Percentiles rank a stretch among this genome's conserved stretches.
These are phyloP conservation scores for Anthostomella pinea DNA, from an alignment of 2,329 filamentous ascomycete species.

Conservation along the genomic window DNA sequence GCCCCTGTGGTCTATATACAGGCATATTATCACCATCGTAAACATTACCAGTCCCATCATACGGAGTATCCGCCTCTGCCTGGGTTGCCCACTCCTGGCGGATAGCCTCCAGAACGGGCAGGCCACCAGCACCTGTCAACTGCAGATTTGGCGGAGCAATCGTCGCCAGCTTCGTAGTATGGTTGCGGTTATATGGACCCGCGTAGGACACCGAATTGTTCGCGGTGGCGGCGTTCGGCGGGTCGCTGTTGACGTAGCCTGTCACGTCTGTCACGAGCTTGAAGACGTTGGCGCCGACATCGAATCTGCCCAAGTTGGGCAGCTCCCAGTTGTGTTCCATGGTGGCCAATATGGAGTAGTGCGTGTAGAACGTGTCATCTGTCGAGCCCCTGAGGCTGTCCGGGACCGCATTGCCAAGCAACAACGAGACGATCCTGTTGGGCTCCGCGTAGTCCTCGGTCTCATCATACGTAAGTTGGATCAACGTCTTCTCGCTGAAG, in stretches of 20 bases:
- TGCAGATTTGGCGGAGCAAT: conserved; percentile 42
- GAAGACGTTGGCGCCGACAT: conserved; percentile 51
- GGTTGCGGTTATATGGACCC: conserved; percentile 37
- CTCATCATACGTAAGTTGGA: conserved; percentile 79
- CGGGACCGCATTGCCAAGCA: conserved; percentile 71
- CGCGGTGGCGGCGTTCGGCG: conserved; percentile 32
- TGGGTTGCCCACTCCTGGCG: conserved; percentile 30
- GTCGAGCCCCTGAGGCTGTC: conserved; percentile 60
- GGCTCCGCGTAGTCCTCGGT: conserved; percentile 63
- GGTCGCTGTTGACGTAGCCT: conserved; percentile 46
- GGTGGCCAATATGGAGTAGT: conserved; percentile 49
- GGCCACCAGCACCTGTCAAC: conserved; percentile 41
- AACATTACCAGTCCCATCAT: conserved; percentile 43
- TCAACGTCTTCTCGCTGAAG: conserved; percentile 71
- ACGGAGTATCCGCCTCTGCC: conserved; percentile 36
- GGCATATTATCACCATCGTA: conserved; percentile 42
- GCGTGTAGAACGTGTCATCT: conserved; percentile 68
- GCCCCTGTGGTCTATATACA: conserved; percentile 35
- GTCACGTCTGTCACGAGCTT: conserved; percentile 57
- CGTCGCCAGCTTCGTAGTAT: conserved; percentile 28
- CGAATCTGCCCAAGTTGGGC: conserved; percentile 37
- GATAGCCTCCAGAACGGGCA: conserved; percentile 35
- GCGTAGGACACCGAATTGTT: conserved; percentile 43
- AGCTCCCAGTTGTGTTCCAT: conserved; percentile 67
- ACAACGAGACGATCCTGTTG: conserved; percentile 68